A percentile compares a stretch with the other conserved stretches of the same genome.
Evolutionary conservation across 371 early-diverging fungal genomes (phyloP).

Genomic region (Lichtheimia hyalospora): DNA sequence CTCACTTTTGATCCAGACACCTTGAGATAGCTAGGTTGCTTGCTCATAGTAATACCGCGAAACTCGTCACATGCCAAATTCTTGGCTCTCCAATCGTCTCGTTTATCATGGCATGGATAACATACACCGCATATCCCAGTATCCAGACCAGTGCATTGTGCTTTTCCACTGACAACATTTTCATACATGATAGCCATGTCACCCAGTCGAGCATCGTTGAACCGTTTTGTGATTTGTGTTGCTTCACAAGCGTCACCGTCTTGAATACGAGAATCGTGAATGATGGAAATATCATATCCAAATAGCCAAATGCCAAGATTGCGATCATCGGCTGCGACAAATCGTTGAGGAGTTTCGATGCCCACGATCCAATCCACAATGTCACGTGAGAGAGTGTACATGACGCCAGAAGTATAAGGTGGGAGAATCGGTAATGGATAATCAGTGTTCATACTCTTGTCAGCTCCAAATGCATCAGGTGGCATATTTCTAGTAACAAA

Average conservation of each 20-base stretch:
- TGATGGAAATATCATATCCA: conserved; percentile 51
- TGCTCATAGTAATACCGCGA: conserved; percentile 48
- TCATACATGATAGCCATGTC: conserved; percentile 50
- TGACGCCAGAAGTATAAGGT: conserved; percentile 53
- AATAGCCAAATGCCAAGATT: conserved; percentile 63
- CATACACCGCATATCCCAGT: conserved; percentile 50
- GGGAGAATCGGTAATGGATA: conserved; percentile 59
- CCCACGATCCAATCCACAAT: conserved; percentile 45
- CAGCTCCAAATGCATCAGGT: conserved; percentile 18
- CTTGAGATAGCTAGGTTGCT: conserved; percentile 17
- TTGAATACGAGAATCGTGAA: conserved; percentile 61
- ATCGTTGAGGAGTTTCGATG: conserved; percentile 42
- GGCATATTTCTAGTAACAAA: conserved; percentile 44
- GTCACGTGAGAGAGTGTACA: conserved; percentile 56
- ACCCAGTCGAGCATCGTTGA: conserved; percentile 16
- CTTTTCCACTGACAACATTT: conserved; percentile 34
- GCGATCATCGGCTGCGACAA: conserved; percentile 49
- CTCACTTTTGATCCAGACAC: conserved; percentile 34
- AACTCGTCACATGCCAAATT: conserved; percentile 50
- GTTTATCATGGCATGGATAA: conserved; percentile 57
- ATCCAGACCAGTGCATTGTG: conserved; percentile 27
- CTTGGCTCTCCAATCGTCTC: conserved; percentile 52
- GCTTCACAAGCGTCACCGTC: conserved; percentile 55
- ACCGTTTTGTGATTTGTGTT: conserved; percentile 57
- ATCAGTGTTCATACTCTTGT: conserved; percentile 20